Evolutionary conservation across 2,329 filamentous ascomycete species (phyloP).

Genomic region (Monosporascus cannonballus): DNA sequence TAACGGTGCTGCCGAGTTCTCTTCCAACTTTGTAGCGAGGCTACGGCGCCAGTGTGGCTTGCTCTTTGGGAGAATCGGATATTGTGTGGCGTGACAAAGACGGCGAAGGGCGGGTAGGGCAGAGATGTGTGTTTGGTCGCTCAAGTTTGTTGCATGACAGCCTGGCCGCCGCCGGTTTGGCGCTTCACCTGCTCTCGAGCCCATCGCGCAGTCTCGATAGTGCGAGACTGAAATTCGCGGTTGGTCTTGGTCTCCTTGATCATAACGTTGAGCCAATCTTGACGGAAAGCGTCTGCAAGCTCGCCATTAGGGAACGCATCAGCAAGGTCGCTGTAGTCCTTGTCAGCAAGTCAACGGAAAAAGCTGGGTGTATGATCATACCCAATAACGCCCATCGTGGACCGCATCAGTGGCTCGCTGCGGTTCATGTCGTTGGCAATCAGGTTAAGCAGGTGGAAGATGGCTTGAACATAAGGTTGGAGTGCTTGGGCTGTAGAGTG

Average conservation of each 20-base stretch:
- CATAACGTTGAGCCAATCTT: constrained; percentile 83
- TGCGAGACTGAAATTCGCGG: constrained; percentile 77
- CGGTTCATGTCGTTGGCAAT: constrained; percentile 80
- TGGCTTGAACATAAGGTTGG: constrained; percentile 71
- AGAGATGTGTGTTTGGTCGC: constrained; percentile 5
- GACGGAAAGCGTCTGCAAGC: constrained; percentile 75
- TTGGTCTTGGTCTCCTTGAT: constrained; percentile 90
- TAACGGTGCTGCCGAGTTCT: constrained; percentile 19
- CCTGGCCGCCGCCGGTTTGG: constrained; percentile 56
- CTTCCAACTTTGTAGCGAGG: constrained; percentile 22
- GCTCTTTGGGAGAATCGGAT: constrained; percentile 22
- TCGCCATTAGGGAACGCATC: constrained; percentile 91
- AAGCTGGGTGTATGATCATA: constrained; percentile 40
- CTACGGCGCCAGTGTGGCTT: constrained; percentile 15
- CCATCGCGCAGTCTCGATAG: constrained; percentile 93
- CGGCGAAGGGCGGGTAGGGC: constrained; percentile 9
- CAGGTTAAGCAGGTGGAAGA: constrained; percentile 79
- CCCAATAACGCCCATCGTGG: constrained; percentile 97
- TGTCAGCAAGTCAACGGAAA: constrained; percentile 1
- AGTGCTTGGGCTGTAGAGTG: constrained; percentile 56
- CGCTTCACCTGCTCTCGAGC: constrained; percentile 96
- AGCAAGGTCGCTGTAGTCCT: constrained; percentile 72
- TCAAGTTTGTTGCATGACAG: constrained; percentile 48
- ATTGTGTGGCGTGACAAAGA: constrained; percentile 14
- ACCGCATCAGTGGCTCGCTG: constrained; percentile 84